Conservation (phyloP, 352 stramenopile species). For the Peronospora farinosa region DNA sequence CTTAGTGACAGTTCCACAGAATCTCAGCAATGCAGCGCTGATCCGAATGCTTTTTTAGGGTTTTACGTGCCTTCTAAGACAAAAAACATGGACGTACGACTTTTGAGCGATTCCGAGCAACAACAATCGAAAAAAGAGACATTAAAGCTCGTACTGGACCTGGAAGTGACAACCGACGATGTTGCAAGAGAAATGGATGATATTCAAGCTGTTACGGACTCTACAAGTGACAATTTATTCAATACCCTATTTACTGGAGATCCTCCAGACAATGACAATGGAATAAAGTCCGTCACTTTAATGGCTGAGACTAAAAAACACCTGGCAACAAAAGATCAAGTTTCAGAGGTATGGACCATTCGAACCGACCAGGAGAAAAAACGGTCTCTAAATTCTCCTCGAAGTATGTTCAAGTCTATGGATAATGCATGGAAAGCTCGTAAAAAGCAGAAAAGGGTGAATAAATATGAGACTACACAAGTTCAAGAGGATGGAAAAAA, state of each 20-base stretch:
- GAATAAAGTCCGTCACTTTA: neutral
- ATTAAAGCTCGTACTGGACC: conserved; percentile 32
- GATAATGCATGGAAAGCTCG: conserved; percentile 22
- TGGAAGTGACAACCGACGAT: conserved; percentile 11
- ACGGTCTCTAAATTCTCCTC: conserved; percentile 12
- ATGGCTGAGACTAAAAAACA: neutral
- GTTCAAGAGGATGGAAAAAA: neutral
- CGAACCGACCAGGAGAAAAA: neutral
- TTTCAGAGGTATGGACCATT: neutral
- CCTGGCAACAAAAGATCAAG: neutral
- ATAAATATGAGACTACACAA: neutral
- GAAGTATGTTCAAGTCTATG: conserved; percentile 21
- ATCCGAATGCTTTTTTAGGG: conserved; percentile 47
- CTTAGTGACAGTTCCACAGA: conserved; percentile 36
- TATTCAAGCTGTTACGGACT: conserved; percentile 8
- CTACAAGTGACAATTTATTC: conserved; percentile 26
- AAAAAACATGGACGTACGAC: conserved; percentile 4
- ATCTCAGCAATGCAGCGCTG: conserved; percentile 57
- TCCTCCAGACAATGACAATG: conserved; percentile 43
- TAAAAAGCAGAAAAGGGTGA: conserved; percentile 10
- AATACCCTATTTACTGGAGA: conserved; percentile 45
- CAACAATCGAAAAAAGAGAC: conserved; percentile 9
- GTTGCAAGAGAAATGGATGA: neutral
- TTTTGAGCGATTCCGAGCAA: neutral
- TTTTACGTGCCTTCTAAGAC: conserved; percentile 23